Base-by-base conservation (phyloP, 1,139 yeast species). In the Diutina pseudorugosa region DNA sequence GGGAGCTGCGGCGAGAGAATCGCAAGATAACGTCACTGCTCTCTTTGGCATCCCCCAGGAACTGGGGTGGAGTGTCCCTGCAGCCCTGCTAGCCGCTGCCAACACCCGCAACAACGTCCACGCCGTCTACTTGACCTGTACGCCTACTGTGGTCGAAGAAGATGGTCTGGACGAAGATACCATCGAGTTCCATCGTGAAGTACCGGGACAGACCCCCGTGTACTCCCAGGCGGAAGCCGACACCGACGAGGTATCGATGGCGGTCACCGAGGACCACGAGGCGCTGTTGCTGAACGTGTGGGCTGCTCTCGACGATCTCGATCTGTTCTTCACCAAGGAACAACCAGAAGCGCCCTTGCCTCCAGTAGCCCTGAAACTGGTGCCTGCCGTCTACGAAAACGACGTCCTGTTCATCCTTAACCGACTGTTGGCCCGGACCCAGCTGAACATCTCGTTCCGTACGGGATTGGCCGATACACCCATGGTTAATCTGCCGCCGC, bases 31-130 rank as follows among this genome's bases (percentile, higher is more conserved):
- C 59, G 84, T 95, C 1, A 93, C 95, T 0, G 89, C 97, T 0
- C 71, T 93, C 53, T 94, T 90, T 71, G 98, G 98, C 16, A 83
- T 91, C 21, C 98, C 98, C 0, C 96, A 90, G 55, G 96, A 88
- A n/a, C 83, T 84, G 62, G 99, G 99, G 0, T 94, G 99, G 99
- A 84, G 97, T 0, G 83, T 94, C 51, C 95, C 98, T 1, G 85
- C 87, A 93, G 96, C 98, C 0, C 87, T 91, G 0, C 81, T 87
- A 41, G 84, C 95, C 0, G 89, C 97, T 0, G 85, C 95, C 0
- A 79, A 85, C 12, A 88, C 98, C 0, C 73, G 98, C 57, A 88
- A 87, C 63, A 93, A 94, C 62, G 95, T 94, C 1, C 98, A 93
- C 65, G 91, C 98, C 0, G 98, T 93, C 2, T 93, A 88, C 63